A percentile compares a stretch with the other conserved stretches of the same genome.
phyloP scores from a whole-genome alignment of 2,329 filamentous ascomycete species.

The Colletotrichum nymphaeae region DNA sequence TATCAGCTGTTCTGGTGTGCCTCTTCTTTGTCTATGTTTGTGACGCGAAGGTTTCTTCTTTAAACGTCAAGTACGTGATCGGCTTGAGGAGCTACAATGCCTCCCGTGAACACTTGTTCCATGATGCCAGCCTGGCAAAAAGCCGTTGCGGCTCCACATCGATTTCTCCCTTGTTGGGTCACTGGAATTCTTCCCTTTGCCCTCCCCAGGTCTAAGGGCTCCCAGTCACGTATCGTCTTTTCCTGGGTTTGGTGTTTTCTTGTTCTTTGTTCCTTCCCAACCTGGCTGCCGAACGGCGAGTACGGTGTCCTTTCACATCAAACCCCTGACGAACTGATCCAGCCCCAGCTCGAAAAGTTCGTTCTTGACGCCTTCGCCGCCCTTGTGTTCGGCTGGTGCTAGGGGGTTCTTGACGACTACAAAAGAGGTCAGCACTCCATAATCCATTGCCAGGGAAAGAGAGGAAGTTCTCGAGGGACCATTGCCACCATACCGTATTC shows the following conservation, averaged over 20 bases:
- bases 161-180: neutral
- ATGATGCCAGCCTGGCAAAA: too few relatives aligned
- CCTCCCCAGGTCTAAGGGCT: too few relatives aligned
- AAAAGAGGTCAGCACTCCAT: constrained; percentile 35
- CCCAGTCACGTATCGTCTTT: too few relatives aligned
- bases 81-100: neutral
- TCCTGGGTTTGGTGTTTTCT: neutral
- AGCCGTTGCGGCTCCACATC: neutral
- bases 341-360: constrained; percentile 78
- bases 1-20: neutral
- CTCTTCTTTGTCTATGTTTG: neutral
- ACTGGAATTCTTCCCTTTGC: too few relatives aligned
- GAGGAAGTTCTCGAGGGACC: neutral
- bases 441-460: too few relatives aligned
- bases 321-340: constrained; percentile 80
- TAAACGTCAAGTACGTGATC: neutral
- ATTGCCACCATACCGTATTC: constrained; percentile 77
- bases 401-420: constrained; percentile 78
- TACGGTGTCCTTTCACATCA: constrained; percentile 58
- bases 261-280: neutral
- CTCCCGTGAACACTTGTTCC: neutral
- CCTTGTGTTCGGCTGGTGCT: constrained; percentile 75
- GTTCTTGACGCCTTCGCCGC: constrained; percentile 76
- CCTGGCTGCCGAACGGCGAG: neutral
- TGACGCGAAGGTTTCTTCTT: neutral